Conservation (phyloP, 83 land plant genomes). For the Larix sibirica region DNA sequence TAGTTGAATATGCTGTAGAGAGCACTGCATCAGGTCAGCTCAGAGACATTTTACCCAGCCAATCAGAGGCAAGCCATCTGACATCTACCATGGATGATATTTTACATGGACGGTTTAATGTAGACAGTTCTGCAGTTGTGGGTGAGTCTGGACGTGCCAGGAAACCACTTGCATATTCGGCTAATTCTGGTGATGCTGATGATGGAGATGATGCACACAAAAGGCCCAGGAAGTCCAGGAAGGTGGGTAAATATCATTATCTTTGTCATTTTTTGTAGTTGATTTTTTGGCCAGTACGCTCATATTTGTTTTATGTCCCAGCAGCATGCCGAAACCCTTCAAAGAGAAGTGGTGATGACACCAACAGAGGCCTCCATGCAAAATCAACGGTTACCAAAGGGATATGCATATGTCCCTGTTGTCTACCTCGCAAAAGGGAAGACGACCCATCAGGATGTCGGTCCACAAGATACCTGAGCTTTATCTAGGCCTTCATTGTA, state of each 20-base stretch:
- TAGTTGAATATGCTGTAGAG: slow-evolving; percentile 66
- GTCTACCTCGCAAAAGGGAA: slow-evolving; percentile 60
- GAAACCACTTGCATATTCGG: slow-evolving; percentile 46
- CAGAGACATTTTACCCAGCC: neutral
- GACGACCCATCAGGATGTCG: slow-evolving; percentile 20
- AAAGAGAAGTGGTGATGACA: slow-evolving; percentile 90
- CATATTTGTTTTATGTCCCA: neutral
- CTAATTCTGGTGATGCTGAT: slow-evolving; percentile 23
- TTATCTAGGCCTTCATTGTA: slow-evolving; percentile 13
- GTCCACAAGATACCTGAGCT: slow-evolving; percentile 24
- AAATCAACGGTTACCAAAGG: slow-evolving; percentile 83
- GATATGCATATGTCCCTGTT: slow-evolving; percentile 85
- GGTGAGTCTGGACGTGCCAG: slow-evolving; percentile 29
- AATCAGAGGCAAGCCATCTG: neutral
- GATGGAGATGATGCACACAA: slow-evolving; percentile 24
- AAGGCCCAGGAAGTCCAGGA: slow-evolving; percentile 33
- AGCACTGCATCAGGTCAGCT: slow-evolving; percentile 38
- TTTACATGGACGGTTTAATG: neutral
- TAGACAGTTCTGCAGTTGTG: neutral
- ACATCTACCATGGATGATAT: neutral
- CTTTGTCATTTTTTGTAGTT: neutral
- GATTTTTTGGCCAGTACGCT: neutral
- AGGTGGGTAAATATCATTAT: slow-evolving; percentile 28
- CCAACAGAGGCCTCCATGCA: slow-evolving; percentile 88
- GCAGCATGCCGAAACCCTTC: slow-evolving; percentile 68